These are phyloP conservation scores for Stemphylium lycopersici DNA, from an alignment of 2,329 filamentous ascomycete genomes.

Conservation along the genomic window DNA sequence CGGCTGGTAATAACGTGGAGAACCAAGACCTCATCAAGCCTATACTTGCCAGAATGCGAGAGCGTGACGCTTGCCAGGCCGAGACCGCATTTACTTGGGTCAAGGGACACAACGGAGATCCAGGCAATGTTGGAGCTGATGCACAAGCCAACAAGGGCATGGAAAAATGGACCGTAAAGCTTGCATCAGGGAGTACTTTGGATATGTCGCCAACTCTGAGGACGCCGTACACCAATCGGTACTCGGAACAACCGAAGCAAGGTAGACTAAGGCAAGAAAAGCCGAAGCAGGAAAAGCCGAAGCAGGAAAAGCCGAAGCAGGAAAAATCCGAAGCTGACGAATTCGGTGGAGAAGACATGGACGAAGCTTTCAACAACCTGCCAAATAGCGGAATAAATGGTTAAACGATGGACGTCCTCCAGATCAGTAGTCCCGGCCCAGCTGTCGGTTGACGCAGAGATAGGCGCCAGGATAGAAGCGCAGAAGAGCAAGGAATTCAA, in stretches of 20 bases:
- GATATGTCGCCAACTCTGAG: slow-evolving; percentile 12
- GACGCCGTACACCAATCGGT: slow-evolving; percentile 4
- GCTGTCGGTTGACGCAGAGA: background rate
- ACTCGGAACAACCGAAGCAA: no score
- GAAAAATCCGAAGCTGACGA: background rate
- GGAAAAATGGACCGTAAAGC: slow-evolving; percentile 6
- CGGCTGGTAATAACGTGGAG: slow-evolving; percentile 72
- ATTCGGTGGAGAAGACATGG: background rate
- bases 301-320: slow-evolving; percentile 7
- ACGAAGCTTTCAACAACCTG: background rate
- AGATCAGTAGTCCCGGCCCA: background rate
- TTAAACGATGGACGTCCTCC: background rate
- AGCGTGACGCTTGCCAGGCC: slow-evolving; percentile 61
- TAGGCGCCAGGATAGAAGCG: background rate
- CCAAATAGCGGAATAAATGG: background rate
- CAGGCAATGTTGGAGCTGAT: slow-evolving; percentile 83
- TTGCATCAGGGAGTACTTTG: background rate
- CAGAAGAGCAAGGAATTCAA: background rate
- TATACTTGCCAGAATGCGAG: slow-evolving; percentile 73
- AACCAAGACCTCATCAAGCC: slow-evolving; percentile 84
- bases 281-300: slow-evolving; percentile 1
- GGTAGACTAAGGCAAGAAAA: no score
- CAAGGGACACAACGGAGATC: slow-evolving; percentile 77
- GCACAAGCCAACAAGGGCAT: slow-evolving; percentile 18
- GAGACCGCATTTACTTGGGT: slow-evolving; percentile 83